Evolutionary conservation across 2,329 filamentous ascomycete species (phyloP), one percentile per base, ranked within the genome.

Genomic region (Calonectria pauciramosa): DNA sequence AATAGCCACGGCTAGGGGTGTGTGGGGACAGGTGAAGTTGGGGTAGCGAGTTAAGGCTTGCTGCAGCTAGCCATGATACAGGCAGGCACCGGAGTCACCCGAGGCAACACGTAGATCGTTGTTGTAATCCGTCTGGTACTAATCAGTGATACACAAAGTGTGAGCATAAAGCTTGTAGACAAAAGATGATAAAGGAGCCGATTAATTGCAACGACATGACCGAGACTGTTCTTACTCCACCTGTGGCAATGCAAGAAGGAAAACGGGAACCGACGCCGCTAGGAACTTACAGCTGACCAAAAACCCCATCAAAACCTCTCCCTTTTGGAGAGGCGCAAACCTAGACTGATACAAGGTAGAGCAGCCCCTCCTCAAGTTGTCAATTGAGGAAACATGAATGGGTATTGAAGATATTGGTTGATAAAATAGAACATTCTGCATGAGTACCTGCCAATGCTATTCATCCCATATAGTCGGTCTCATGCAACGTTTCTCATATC

Each of bases 241-340:
- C 67, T 30, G 11, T 30, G 23, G 41, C 47, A 28, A 20, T 18
- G 8, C 23, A 11, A n/a, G 13, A 52, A 59, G 71, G 71, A 73
- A 69, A 73, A 73, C 66, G 66, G 66, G 49, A 73, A 32, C 71
- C 71, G 71, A 32, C 20, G 44, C 28, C 36, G 30, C 36, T 18
- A 51, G 65, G 71, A 69, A 65, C 30, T 36, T 30, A 11, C 54
- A 64, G 47, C 66, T 56, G 36, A 13, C n/a, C 32, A 16, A 63
- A 28, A 26, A 20, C 18, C 13, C 7, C 41, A 13, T 2, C 2
- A 41, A 28, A 20, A 9, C 23, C 18, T 14, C 14, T 38, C 8
- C 9, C 3, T 23, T 26, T 20, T 26, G 23, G 20, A 63, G 26
- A 41, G 34, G 14, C 0, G 5, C 20, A 20, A 41, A 11, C 8